Evolutionary conservation across 2,329 filamentous ascomycete species (phyloP).

Genomic region (Alternaria sp.): DNA sequence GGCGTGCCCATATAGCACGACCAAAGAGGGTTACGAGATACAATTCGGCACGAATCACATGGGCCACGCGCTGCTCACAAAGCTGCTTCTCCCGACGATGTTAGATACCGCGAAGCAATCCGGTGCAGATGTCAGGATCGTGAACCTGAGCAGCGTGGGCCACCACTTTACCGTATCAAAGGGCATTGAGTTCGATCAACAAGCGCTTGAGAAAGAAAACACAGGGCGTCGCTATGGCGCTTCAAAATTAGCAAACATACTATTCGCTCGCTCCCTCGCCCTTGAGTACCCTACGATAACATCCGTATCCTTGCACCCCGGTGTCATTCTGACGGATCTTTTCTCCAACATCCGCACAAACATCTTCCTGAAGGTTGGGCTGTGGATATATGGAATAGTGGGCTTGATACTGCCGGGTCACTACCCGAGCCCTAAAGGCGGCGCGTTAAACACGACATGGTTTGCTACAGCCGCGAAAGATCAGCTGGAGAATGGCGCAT

Average conservation of each 20-base stretch:
- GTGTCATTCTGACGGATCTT: conserved; percentile 59
- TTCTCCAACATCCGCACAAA: conserved; percentile 39
- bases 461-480: conserved; percentile 47
- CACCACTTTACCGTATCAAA: conserved; percentile 32
- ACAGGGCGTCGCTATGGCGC: conserved; percentile 57
- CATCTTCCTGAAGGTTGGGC: conserved; percentile 32
- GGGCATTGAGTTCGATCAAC: conserved; percentile 51
- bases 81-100: conserved; percentile 56
- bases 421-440: conserved; percentile 41
- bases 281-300: conserved; percentile 57
- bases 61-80: conserved; percentile 60
- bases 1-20: conserved; percentile 49
- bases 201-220: conserved; percentile 39
- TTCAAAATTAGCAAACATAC: conserved; percentile 61
- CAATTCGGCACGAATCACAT: conserved; percentile 63
- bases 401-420: conserved; percentile 41
- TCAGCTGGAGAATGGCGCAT: conserved; percentile 54
- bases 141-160: conserved; percentile 52
- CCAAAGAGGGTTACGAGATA: conserved; percentile 60
- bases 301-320: conserved; percentile 58
- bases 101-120: conserved; percentile 52
- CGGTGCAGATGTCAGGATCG: conserved; percentile 56
- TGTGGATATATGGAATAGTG: conserved; percentile 41
- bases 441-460: conserved; percentile 57
- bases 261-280: conserved; percentile 57